A percentile compares a stretch with the other conserved stretches of the same genome.
phyloP scores from a whole-genome alignment of 345 rosid species.

The Acer saccharum region DNA sequence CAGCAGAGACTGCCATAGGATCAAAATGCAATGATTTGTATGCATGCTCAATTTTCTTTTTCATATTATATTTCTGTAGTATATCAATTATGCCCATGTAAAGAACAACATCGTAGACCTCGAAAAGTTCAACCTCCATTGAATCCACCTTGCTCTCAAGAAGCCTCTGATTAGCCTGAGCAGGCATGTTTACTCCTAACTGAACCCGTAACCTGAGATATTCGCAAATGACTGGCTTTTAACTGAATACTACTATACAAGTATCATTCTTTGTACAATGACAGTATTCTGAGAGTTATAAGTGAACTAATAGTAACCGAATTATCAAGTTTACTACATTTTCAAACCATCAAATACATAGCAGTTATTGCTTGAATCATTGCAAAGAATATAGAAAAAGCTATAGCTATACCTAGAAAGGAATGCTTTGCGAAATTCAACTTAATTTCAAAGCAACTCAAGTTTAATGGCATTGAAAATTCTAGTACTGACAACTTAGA shows the following conservation, averaged over 20 bases:
- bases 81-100: constrained; percentile 94
- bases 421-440: not conserved
- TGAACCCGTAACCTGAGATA: constrained; percentile 76
- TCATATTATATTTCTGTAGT: constrained; percentile 78
- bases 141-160: constrained; percentile 48
- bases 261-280: not conserved
- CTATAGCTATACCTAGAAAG: not conserved
- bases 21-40: constrained; percentile 70
- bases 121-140: constrained; percentile 66
- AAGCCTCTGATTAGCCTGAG: constrained; percentile 75
- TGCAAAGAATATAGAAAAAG: not conserved
- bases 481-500: not conserved
- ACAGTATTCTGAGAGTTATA: no score
- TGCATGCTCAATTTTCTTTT: constrained; percentile 73
- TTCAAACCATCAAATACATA: not conserved
- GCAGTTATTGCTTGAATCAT: not conserved
- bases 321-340: not conserved
- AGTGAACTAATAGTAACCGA: not conserved
- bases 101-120: constrained; percentile 87
- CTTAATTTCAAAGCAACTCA: not conserved
- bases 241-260: not conserved
- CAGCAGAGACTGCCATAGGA: constrained; percentile 62
- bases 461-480: not conserved
- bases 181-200: constrained; percentile 96
- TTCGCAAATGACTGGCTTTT: not conserved